A percentile compares a stretch with the other conserved stretches of the same genome.
Conservation (phyloP, 768 basidiomycete species). For the Tulasnella sp. region DNA sequence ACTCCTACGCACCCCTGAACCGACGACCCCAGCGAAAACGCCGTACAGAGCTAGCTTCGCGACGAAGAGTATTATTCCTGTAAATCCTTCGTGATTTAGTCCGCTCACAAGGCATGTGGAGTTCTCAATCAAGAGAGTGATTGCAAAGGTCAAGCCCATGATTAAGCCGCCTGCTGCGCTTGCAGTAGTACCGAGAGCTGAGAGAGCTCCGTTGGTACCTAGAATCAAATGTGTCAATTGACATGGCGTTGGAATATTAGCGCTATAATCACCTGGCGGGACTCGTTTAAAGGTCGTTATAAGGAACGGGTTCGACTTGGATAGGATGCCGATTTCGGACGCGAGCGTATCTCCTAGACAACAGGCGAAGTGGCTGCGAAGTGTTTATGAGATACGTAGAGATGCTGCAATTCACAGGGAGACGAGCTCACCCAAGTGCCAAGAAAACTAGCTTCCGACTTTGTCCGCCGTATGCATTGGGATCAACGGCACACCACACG, state of each 20-base stretch:
- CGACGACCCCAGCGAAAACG: constrained; percentile 54
- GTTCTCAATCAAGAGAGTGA: constrained; percentile 52
- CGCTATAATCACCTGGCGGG: constrained; percentile 41
- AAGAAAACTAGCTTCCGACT: constrained; percentile 53
- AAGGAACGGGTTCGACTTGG: constrained; percentile 51
- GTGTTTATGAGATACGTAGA: neutral
- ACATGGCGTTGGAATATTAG: neutral
- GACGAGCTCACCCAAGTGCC: constrained; percentile 46
- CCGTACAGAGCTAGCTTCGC: constrained; percentile 48
- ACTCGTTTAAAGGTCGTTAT: constrained; percentile 67
- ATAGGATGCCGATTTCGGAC: constrained; percentile 85
- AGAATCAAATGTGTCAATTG: neutral
- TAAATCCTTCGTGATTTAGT: constrained; percentile 25
- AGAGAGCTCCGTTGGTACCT: constrained; percentile 81
- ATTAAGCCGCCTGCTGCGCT: constrained; percentile 61
- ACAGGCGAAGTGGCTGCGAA: constrained; percentile 67
- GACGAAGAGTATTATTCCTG: constrained; percentile 24
- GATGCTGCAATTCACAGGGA: neutral
- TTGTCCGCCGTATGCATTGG: constrained; percentile 35
- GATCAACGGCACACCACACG: constrained; percentile 54
- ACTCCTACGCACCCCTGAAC: constrained; percentile 47
- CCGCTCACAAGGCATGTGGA: constrained; percentile 32
- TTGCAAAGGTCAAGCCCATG: constrained; percentile 53
- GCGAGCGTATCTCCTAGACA: constrained; percentile 88
- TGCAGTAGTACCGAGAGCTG: constrained; percentile 58